phyloP scores from a whole-genome alignment of 2,329 filamentous ascomycete genomes.

The Epicoccum sorghinum region DNA sequence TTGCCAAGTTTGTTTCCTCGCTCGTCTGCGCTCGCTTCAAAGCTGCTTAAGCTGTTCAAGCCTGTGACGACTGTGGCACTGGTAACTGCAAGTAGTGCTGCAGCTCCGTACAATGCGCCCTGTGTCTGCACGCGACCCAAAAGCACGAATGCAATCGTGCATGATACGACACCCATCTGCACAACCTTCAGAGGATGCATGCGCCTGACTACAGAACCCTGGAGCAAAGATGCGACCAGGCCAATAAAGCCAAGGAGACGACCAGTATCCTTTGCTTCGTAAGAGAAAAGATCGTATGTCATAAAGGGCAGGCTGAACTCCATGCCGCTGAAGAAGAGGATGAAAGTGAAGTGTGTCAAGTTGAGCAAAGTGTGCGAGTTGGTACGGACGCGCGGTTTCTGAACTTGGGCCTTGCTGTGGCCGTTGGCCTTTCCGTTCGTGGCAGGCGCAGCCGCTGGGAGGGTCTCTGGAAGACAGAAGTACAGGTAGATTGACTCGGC shows the following conservation, averaged over 20 bases:
- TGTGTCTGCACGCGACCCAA: slow-evolving; percentile 74
- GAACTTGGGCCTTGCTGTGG: slow-evolving; percentile 24
- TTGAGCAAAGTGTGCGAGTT: slow-evolving; percentile 88
- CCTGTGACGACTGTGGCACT: slow-evolving; percentile 95
- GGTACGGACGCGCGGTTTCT: slow-evolving; percentile 58
- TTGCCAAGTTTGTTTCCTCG: slow-evolving; percentile 86
- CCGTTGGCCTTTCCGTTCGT: slow-evolving; percentile 28
- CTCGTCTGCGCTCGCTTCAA: slow-evolving; percentile 81
- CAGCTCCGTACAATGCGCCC: slow-evolving; percentile 76
- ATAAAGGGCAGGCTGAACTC: slow-evolving; percentile 98
- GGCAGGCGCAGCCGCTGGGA: slow-evolving; percentile 56
- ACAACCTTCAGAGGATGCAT: slow-evolving; percentile 82
- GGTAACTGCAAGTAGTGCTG: slow-evolving; percentile 83
- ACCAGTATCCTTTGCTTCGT: slow-evolving; percentile 79
- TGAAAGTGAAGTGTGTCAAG: slow-evolving; percentile 83
- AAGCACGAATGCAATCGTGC: slow-evolving; percentile 79
- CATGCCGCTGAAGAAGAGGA: slow-evolving; percentile 97
- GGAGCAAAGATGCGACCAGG: slow-evolving; percentile 86
- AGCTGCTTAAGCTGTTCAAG: slow-evolving; percentile 87
- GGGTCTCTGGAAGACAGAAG: slow-evolving; percentile 81
- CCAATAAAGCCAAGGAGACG: slow-evolving; percentile 89
- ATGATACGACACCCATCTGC: slow-evolving; percentile 77
- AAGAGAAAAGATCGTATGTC: slow-evolving; percentile 91
- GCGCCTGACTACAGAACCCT: slow-evolving; percentile 87
- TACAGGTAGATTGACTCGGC: slow-evolving; percentile 90